Evolutionary conservation across 495 filamentous ascomycete genomes (phyloP).

Genomic region (Trichocladium antarcticum): DNA sequence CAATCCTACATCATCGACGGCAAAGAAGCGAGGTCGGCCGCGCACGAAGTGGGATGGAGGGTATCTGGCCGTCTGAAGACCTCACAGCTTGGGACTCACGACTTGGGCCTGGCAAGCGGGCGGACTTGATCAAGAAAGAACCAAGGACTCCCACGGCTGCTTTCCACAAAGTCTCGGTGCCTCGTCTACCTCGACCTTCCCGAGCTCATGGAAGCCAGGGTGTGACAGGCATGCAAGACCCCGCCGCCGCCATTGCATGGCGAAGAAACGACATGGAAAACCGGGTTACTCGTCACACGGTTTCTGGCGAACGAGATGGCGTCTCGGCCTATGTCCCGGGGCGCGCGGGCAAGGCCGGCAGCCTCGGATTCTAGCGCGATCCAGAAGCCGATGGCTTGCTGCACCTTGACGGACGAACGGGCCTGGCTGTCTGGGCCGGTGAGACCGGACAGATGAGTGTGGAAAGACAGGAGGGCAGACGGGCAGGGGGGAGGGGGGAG

Average conservation of each 20-base stretch:
- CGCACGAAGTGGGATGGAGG: too few relatives aligned
- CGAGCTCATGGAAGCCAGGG: too few relatives aligned
- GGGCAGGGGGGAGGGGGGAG: background rate
- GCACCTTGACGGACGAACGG: background rate
- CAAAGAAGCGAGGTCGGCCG: background rate
- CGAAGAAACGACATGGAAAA: background rate
- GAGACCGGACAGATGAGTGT: too few relatives aligned
- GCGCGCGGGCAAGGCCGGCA: background rate
- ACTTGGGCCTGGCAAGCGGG: too few relatives aligned
- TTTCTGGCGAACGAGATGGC: background rate
- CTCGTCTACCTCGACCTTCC: background rate
- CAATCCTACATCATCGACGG: background rate
- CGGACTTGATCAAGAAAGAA: too few relatives aligned
- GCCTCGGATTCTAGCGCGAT: background rate
- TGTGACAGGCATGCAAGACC: background rate
- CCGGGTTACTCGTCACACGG: background rate
- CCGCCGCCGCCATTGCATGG: background rate
- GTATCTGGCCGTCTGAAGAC: too few relatives aligned
- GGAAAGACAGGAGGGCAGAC: background rate
- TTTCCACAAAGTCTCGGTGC: too few relatives aligned
- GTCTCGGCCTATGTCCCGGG: background rate
- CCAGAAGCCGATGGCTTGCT: background rate
- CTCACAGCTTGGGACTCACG: background rate
- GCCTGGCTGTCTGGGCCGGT: too few relatives aligned
- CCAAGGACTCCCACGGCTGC: too few relatives aligned